Conservation (phyloP, 805 yeast genomes). For the Hanseniaspora thailandica region DNA sequence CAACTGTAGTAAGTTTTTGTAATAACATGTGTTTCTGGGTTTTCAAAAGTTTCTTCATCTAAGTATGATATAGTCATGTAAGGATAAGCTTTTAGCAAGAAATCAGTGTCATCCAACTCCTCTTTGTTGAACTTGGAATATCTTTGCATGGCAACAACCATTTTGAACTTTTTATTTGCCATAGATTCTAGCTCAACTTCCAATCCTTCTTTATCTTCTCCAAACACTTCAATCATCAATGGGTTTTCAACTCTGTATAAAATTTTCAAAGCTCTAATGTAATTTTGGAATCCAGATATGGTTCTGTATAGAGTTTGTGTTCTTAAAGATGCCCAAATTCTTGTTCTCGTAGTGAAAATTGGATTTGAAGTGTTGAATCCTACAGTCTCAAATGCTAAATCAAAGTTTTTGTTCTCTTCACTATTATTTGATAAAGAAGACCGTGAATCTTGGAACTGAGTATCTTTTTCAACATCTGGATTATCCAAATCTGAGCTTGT, state of each 20-base stretch:
- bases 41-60: conserved; percentile 31
- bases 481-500: conserved; percentile 13
- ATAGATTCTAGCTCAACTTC: conserved; percentile 57
- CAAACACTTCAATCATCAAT: conserved; percentile 36
- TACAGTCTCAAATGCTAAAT: conserved; percentile 57
- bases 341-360: conserved; percentile 53
- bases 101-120: conserved; percentile 57
- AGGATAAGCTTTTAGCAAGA: conserved; percentile 63
- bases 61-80: conserved; percentile 46
- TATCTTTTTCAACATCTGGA: conserved; percentile 14
- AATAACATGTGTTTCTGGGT: conserved; percentile 19
- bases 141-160: conserved; percentile 83
- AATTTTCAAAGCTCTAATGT: conserved; percentile 58
- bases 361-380: conserved; percentile 62
- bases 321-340: conserved; percentile 79
- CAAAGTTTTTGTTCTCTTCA: conserved; percentile 38
- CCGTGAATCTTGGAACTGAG: conserved; percentile 11
- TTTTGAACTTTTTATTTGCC: conserved; percentile 67
- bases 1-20: conserved; percentile 46
- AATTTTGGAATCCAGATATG: conserved; percentile 72
- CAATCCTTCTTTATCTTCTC: conserved; percentile 41
- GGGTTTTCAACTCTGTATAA: conserved; percentile 58
- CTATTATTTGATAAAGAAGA: conserved; percentile 17
- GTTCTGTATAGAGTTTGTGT: conserved; percentile 78
- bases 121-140: conserved; percentile 49